These are phyloP conservation scores for Cercospora brassicicola DNA, from an alignment of 2,329 filamentous ascomycete genomes.

Conservation along the genomic window DNA sequence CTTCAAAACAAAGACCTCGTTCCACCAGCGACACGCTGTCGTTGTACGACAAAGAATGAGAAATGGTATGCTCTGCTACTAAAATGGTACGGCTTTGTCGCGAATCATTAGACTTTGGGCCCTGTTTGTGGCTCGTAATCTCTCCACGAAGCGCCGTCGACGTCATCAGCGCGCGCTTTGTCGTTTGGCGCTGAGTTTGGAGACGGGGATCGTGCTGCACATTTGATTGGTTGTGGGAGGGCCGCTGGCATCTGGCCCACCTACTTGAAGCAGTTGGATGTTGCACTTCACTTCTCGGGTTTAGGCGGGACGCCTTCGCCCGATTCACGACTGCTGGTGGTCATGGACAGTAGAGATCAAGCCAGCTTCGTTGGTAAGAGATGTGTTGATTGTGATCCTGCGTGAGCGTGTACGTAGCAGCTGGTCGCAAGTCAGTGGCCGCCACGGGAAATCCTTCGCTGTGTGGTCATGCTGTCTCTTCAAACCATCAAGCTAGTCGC, in stretches of 20 bases:
- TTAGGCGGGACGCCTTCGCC: no score
- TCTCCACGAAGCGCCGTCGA: not conserved
- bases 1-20: not conserved
- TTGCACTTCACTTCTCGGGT: not conserved
- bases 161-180: not conserved
- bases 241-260: not conserved
- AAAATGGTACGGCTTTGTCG: not conserved
- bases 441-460: not conserved
- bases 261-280: not conserved
- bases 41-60: not conserved
- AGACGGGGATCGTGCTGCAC: not conserved
- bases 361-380: not conserved
- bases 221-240: not conserved
- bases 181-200: not conserved
- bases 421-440: not conserved
- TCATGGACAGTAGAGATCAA: not conserved
- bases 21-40: not conserved
- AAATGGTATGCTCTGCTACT: not conserved
- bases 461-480: not conserved
- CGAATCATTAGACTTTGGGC: not conserved
- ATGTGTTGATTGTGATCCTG: no score
- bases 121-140: not conserved
- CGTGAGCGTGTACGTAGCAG: no score
- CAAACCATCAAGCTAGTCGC: no score
- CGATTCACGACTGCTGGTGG: not conserved